Evolutionary conservation across 345 rosid species (phyloP).

Genomic region (Raphanus sativus): DNA sequence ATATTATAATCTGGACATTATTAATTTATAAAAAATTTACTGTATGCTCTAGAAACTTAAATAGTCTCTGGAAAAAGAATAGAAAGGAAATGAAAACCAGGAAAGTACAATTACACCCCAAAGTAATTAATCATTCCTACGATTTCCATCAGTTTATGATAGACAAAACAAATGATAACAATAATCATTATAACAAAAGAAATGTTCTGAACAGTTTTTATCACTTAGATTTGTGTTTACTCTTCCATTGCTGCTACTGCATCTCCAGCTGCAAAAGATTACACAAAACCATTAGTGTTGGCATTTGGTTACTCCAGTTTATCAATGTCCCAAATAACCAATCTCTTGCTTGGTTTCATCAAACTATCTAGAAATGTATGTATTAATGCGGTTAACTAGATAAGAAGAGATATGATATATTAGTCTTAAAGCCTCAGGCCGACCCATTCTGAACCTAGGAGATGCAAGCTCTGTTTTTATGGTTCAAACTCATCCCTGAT

Average conservation of each 20-base stretch:
- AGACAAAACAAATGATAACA: not conserved
- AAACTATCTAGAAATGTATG: not conserved
- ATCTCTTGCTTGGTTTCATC: not conserved
- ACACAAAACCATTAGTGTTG: slow-evolving; percentile 14
- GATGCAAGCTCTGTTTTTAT: not conserved
- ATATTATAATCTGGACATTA: too few relatives aligned
- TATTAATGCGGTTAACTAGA: not conserved
- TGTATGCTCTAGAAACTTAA: not conserved
- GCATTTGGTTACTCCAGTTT: not conserved
- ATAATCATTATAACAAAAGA: slow-evolving; percentile 19
- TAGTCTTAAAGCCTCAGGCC: not conserved
- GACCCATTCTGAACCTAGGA: not conserved
- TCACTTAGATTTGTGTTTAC: slow-evolving; percentile 19
- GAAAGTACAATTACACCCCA: slow-evolving; percentile 31
- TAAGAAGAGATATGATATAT: not conserved
- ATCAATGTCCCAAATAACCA: not conserved
- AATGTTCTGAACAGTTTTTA: not conserved
- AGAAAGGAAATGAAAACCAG: slow-evolving; percentile 15
- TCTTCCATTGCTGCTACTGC: slow-evolving; percentile 28
- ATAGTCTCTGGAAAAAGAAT: not conserved
- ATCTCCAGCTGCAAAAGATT: slow-evolving; percentile 28
- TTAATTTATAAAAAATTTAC: too few relatives aligned
- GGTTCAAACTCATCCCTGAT: not conserved
- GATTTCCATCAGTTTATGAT: not conserved
- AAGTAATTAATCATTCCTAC: slow-evolving; percentile 26